Evolutionary conservation across 2,329 filamentous ascomycete genomes (phyloP), one percentile per base, ranked within the genome.

Genomic region (Rhynchosporium secalis): DNA sequence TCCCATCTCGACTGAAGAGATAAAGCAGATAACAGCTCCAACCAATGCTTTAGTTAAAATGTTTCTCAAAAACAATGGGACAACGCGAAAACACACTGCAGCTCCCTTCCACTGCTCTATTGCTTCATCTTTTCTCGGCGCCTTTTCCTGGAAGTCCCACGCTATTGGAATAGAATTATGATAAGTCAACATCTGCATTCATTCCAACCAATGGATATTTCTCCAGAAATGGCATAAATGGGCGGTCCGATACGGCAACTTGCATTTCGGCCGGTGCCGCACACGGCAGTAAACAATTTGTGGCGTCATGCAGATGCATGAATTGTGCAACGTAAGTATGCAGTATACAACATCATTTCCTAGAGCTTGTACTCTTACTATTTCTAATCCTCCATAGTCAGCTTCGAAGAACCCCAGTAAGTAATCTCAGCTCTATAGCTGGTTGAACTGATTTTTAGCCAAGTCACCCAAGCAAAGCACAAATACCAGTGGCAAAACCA

Each of bases 171-270:
- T 12, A 28, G 20, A 40, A 15, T 15, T 13, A 13, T 29, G 51
- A 54, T 26, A 48, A 31, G 26, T 48, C 28, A 26, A 48, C 26
- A 8, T 26, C 10, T n/a, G 33, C 28, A 13, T 38, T 45, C 12
- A 43, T 6, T 43, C 15, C 12, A 31, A 9, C 58, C 26, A 54
- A 52, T 54, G 47, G 43, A 45, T 10, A 45, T 58, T 57, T 43
- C 40, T 15, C 26, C n/a, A n/a, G 3, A 26, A 46, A 28, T 5
- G 20, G 4, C n/a, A n/a, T 4, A 26, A 46, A 28, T 5, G 20
- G 4, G 36, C 63, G 60, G 57, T 13, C 57, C 49, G 60, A 65
- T 61, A 58, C 57, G 63, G 49, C n/a, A 46, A 20, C 47, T 36
- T 43, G 51, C 47, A 28, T 46, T 40, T 62, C 63, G 60, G 60